Percentiles rank a stretch among this genome's conserved stretches.
phyloP scores from a whole-genome alignment of 2,329 filamentous ascomycete species.

The Beauveria sp. region DNA sequence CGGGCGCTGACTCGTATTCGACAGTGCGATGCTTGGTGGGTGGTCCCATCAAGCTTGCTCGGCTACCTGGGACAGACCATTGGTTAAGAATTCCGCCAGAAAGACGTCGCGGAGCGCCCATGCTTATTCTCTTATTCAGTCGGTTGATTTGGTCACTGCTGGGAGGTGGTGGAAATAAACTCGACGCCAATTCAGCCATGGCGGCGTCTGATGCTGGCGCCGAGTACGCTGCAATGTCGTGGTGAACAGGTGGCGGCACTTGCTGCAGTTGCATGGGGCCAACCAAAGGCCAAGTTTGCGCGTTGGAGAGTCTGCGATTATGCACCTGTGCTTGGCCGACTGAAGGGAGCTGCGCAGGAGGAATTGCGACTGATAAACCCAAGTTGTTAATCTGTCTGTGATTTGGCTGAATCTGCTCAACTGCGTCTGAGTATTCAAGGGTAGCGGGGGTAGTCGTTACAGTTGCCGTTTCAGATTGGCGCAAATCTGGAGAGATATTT shows the following conservation, averaged over 20 bases:
- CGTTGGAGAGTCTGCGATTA: slow-evolving; percentile 25
- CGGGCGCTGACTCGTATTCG: neutral
- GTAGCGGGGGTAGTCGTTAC: neutral
- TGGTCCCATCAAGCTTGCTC: slow-evolving; percentile 17
- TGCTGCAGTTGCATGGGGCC: slow-evolving; percentile 17
- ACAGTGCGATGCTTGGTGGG: slow-evolving; percentile 8
- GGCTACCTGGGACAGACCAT: slow-evolving; percentile 32
- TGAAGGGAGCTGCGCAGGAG: slow-evolving; percentile 18
- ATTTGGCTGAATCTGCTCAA: slow-evolving; percentile 14
- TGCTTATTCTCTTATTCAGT: slow-evolving; percentile 30
- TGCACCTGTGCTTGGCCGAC: neutral
- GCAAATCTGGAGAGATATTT: neutral
- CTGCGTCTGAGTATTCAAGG: slow-evolving; percentile 19
- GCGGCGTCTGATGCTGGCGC: neutral
- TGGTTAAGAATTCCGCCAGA: slow-evolving; percentile 36
- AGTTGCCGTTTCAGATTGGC: neutral
- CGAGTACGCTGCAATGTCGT: slow-evolving; percentile 3
- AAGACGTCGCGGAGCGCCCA: slow-evolving; percentile 31
- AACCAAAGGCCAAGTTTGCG: slow-evolving; percentile 40
- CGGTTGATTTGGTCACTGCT: slow-evolving; percentile 32
- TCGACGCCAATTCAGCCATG: neutral
- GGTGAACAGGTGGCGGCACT: neutral
- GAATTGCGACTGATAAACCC: slow-evolving; percentile 23
- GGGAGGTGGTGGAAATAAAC: slow-evolving; percentile 28
- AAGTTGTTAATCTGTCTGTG: slow-evolving; percentile 14